A percentile compares a stretch with the other conserved stretches of the same genome.
Evolutionary conservation across 2,329 filamentous ascomycete genomes (phyloP).

Genomic region (Fusarium sp.): DNA sequence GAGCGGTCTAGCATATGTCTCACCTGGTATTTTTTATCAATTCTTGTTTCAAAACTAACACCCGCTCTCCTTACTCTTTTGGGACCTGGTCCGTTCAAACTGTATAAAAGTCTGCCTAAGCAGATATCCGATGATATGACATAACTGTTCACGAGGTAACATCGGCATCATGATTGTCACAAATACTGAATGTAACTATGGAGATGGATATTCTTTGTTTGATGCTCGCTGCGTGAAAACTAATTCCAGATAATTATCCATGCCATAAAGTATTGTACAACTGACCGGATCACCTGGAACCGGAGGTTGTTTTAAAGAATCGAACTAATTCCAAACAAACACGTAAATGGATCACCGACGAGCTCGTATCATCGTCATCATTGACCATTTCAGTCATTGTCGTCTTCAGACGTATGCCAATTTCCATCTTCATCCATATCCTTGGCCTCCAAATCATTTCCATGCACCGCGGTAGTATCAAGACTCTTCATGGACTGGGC

Average conservation of each 20-base stretch:
- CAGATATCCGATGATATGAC: constrained; percentile 6
- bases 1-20: constrained; percentile 18
- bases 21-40: constrained; percentile 10
- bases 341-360: constrained; percentile 41
- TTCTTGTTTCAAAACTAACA: constrained; percentile 16
- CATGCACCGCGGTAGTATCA: constrained; percentile 32
- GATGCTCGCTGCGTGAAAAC: constrained; percentile 26
- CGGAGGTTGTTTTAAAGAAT: constrained; percentile 37
- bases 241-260: constrained; percentile 22
- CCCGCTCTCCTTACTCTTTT: constrained; percentile 12
- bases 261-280: constrained; percentile 36
- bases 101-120: constrained; percentile 9
- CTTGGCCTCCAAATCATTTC: constrained; percentile 1
- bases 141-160: constrained; percentile 13
- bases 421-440: constrained; percentile 27
- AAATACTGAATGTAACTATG: not conserved
- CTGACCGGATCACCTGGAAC: constrained; percentile 39
- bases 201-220: constrained; percentile 22
- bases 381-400: constrained; percentile 42
- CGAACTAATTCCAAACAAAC: constrained; percentile 27
- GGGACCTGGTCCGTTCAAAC: not conserved
- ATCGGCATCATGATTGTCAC: constrained; percentile 4
- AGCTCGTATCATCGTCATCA: constrained; percentile 42
- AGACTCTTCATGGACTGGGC: constrained; percentile 41
- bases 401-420: constrained; percentile 32